Evolutionary conservation across 1,284 basidiomycete species (phyloP), one percentile per base, ranked within the genome.

Genomic region (Trichosporon ovoides): DNA sequence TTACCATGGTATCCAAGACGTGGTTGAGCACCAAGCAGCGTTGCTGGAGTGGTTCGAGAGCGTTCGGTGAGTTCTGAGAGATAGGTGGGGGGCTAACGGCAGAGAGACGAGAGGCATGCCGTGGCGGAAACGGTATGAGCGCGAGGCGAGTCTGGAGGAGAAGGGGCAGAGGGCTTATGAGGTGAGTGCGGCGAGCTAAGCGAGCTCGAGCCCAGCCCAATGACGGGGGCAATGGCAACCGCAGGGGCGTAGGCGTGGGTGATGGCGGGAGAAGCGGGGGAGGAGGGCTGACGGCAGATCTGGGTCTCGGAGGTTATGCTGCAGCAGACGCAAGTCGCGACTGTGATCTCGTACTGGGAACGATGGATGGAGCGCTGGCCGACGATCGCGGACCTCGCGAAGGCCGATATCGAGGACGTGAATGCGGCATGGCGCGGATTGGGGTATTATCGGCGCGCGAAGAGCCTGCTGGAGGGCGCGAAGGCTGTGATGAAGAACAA

Each of bases 251-350:
- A n/a, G n/a, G n/a, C n/a, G n/a, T n/a, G n/a, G n/a, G n/a, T n/a
- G n/a, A n/a, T n/a, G n/a, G n/a, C n/a, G n/a, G n/a, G n/a, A n/a
- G n/a, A n/a, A n/a, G n/a, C n/a, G n/a, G n/a, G n/a, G n/a, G n/a
- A n/a, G n/a, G n/a, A n/a, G n/a, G n/a, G n/a, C 22, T 49, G 22
- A 38, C 52, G 14, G 9, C 50, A 58, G 50, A 48, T 56, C 46
- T 24, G 58, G 71, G 75, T 96, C 46, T 90, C 88, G 12, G 92
- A 97, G 75, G 88, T 97, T 63, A 98, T 98, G 95, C 82, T 97
- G 7, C 95, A 98, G 73, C 95, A 98, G 75, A 98, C 95, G 0
- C 92, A 93, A 56, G 79, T 81, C 22, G 83, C 80, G 3, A 95
- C 92, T 0, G 92, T 94, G 13, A 91, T 93, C 63, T 88, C 87